Evolutionary conservation across 345 rosid genomes (phyloP), one percentile per base, ranked within the genome.

Genomic region (Limnanthes douglasii): DNA sequence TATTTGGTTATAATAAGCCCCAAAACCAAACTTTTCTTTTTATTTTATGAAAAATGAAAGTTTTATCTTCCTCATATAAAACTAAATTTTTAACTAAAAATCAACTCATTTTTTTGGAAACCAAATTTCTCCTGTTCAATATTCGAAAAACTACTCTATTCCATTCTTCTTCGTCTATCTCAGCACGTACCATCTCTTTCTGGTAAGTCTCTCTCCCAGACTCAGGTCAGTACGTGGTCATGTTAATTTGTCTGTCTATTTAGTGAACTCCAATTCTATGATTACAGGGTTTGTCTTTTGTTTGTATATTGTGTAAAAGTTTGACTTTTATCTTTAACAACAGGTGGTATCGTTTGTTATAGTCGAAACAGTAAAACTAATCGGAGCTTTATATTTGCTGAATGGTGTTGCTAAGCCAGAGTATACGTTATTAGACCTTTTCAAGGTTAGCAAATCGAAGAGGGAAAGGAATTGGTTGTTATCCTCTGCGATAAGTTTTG

Each of bases 121-220:
- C n/a, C n/a, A n/a, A n/a, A n/a, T n/a, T n/a, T n/a, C n/a, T n/a
- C n/a, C n/a, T n/a, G n/a, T n/a, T n/a, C n/a, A n/a, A n/a, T n/a
- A n/a, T n/a, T n/a, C n/a, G n/a, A n/a, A n/a, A n/a, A n/a, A n/a
- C n/a, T n/a, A n/a, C n/a, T n/a, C n/a, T n/a, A n/a, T n/a, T n/a
- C n/a, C n/a, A n/a, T n/a, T n/a, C n/a, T n/a, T n/a, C n/a, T n/a
- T n/a, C n/a, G n/a, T n/a, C n/a, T n/a, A n/a, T n/a, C n/a, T n/a
- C n/a, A n/a, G n/a, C n/a, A n/a, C n/a, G n/a, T n/a, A n/a, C n/a
- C n/a, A n/a, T n/a, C n/a, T n/a, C n/a, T n/a, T n/a, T n/a, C n/a
- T n/a, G n/a, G n/a, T n/a, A n/a, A n/a, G n/a, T n/a, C n/a, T 50
- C 66, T 69, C 59, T 86, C 90, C n/a, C 71, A 76, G 57, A 69